Evolutionary conservation across 2,329 filamentous ascomycete genomes (phyloP).

Genomic region (Penicillium sp.): DNA sequence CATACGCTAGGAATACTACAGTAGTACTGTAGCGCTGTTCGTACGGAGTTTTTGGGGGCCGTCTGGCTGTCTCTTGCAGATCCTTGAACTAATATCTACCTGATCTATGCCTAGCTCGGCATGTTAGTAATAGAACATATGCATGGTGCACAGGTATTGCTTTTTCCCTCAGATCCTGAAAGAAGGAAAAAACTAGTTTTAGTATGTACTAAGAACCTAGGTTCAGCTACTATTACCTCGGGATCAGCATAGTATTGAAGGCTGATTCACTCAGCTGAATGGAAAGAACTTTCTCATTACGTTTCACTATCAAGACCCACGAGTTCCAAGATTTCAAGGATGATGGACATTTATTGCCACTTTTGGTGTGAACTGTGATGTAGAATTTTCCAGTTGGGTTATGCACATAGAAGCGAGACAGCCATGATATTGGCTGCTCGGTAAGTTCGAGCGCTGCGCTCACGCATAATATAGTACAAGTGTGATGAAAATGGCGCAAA

Average conservation of each 20-base stretch:
- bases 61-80: not conserved
- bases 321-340: not conserved
- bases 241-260: not conserved
- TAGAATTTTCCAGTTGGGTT: not conserved
- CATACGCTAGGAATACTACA: not conserved
- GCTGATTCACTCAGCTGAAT: not conserved
- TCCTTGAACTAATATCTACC: not conserved
- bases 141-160: not conserved
- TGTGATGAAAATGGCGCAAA: constrained; percentile 15
- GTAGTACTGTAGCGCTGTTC: not conserved
- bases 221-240: not conserved
- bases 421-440: not conserved
- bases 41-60: not conserved
- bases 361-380: not conserved
- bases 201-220: not conserved
- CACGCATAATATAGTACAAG: constrained; percentile 19
- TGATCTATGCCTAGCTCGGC: not conserved
- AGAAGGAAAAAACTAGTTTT: not conserved
- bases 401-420: constrained; percentile 1
- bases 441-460: not conserved
- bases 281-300: not conserved
- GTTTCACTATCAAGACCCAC: not conserved
- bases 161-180: not conserved
- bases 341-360: not conserved
- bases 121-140: not conserved